phyloP scores from a whole-genome alignment of 2,329 filamentous ascomycete genomes.

The Colletotrichum gigasporum region DNA sequence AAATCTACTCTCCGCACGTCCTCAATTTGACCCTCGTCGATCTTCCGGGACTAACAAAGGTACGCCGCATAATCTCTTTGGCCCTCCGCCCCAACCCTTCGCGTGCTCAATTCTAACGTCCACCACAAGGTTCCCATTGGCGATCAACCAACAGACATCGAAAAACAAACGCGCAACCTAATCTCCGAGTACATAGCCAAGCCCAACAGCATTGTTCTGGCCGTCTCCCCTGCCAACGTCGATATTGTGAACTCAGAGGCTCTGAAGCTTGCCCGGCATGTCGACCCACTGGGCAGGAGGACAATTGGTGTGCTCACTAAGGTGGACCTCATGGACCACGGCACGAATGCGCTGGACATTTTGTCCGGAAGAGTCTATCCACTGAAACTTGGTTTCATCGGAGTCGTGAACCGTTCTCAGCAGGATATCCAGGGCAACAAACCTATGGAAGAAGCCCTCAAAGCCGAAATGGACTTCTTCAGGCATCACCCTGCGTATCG shows the following conservation, averaged over 20 bases:
- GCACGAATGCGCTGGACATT: slow-evolving; percentile 97
- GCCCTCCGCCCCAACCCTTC: not conserved
- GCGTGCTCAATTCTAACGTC: slow-evolving; percentile 29
- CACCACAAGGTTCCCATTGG: slow-evolving; percentile 83
- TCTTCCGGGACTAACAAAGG: slow-evolving; percentile 94
- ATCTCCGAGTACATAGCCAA: slow-evolving; percentile 99
- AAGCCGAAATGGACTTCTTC: slow-evolving; percentile 94
- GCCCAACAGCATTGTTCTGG: slow-evolving; percentile 97
- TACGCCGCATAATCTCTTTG: slow-evolving; percentile 46
- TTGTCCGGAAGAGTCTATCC: slow-evolving; percentile 97
- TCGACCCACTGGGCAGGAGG: slow-evolving; percentile 91
- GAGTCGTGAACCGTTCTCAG: slow-evolving; percentile 96
- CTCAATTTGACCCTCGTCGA: slow-evolving; percentile 96
- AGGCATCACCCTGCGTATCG: slow-evolving; percentile 96
- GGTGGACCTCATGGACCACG: slow-evolving; percentile 97
- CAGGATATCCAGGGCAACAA: slow-evolving; percentile 98
- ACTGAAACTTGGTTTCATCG: slow-evolving; percentile 96
- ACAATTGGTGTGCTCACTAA: slow-evolving; percentile 98
- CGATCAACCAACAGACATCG: slow-evolving; percentile 96
- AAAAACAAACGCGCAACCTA: slow-evolving; percentile 96
- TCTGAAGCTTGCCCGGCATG: slow-evolving; percentile 94
- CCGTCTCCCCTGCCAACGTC: slow-evolving; percentile 96
- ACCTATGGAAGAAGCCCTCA: slow-evolving; percentile 89
- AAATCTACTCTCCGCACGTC: slow-evolving; percentile 97
- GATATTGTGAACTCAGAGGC: slow-evolving; percentile 99